These are phyloP conservation scores for Metschnikowia drakensbergensis DNA, from an alignment of 805 yeast species.

Conservation along the genomic window DNA sequence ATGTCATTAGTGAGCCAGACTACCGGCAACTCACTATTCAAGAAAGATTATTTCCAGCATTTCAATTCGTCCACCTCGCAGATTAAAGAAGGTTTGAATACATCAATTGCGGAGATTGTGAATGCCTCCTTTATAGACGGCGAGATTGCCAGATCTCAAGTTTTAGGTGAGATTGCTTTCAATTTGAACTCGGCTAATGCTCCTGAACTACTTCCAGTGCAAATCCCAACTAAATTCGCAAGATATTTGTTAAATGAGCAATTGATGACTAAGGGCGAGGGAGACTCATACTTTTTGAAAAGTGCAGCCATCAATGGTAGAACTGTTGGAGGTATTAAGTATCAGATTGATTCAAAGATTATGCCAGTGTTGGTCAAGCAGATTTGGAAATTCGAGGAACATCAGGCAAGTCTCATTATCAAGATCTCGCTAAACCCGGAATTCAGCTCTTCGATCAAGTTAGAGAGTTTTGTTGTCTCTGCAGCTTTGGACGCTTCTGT, in stretches of 20 bases:
- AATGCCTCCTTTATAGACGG: constrained; percentile 75
- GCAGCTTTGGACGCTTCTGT: constrained; percentile 59
- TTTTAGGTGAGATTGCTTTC: constrained; percentile 84
- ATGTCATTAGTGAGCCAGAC: constrained; percentile 32
- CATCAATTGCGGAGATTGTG: constrained; percentile 82
- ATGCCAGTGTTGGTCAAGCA: constrained; percentile 76
- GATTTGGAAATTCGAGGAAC: constrained; percentile 83
- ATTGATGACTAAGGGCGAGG: constrained; percentile 27
- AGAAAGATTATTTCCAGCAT: constrained; percentile 45
- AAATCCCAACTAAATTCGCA: constrained; percentile 47
- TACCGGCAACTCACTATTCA: constrained; percentile 42
- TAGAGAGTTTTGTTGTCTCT: constrained; percentile 59
- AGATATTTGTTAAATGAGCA: constrained; percentile 42
- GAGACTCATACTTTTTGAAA: constrained; percentile 38
- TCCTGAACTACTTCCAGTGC: constrained; percentile 31
- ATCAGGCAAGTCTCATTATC: constrained; percentile 81
- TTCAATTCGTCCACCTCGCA: constrained; percentile 14
- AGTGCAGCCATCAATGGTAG: constrained; percentile 53
- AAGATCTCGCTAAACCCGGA: constrained; percentile 56
- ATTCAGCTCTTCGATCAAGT: constrained; percentile 37
- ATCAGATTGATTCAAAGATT: constrained; percentile 45
- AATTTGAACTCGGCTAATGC: constrained; percentile 46
- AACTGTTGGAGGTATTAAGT: constrained; percentile 79
- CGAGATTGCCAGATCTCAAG: constrained; percentile 50
- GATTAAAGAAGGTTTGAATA: constrained; percentile 54